Base-by-base conservation (phyloP, 768 basidiomycete species). In the Rhodotorula graminis region DNA sequence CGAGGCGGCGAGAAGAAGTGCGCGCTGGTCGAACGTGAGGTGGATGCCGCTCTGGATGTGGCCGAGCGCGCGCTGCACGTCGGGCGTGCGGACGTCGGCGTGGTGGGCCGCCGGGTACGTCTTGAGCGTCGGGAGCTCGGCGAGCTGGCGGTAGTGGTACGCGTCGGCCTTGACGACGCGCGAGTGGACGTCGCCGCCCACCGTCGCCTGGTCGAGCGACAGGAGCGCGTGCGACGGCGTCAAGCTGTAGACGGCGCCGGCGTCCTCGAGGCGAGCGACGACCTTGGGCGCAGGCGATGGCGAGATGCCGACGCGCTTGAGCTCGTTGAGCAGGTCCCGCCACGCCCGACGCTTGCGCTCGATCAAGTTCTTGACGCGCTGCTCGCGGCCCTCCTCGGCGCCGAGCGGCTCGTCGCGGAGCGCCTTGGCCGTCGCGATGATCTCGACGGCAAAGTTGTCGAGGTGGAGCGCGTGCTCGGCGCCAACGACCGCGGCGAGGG, bases 281-380 rank as follows among this genome's bases (percentile, higher is more conserved):
- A 68, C 53, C 57, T 70, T 69, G 15, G 75, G 71, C 7, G 71
- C 27, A 2, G 69, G 71, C 47, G 71, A 68, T 27, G 75, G 72
- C 25, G 75, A 73, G 46, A 97, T 84, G 29, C 96, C 96, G 29
- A 86, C 83, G 3, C 86, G 85, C 80, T 91, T 91, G 65, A 96
- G 82, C 78, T 93, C 92, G 81, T 93, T 95, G 73, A 96, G 83
- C 29, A 96, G 83, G 79, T 98, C 93, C 40, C 89, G 88, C 86
- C 89, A 92, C 1, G 93, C 93, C 78, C 91, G 91, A 72, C 90
- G 84, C 83, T 98, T 99, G 61, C 91, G 86, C 8, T 86, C 86
- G 53, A 90, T 83, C 18, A 97, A 81, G 31, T 88, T 86, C 80
- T 93, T 94, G 65, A 82, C 78, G 47, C 79, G 72, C 77, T 83